Base-by-base conservation (phyloP, 2,329 filamentous ascomycete species). In the Penicillium sp. region DNA sequence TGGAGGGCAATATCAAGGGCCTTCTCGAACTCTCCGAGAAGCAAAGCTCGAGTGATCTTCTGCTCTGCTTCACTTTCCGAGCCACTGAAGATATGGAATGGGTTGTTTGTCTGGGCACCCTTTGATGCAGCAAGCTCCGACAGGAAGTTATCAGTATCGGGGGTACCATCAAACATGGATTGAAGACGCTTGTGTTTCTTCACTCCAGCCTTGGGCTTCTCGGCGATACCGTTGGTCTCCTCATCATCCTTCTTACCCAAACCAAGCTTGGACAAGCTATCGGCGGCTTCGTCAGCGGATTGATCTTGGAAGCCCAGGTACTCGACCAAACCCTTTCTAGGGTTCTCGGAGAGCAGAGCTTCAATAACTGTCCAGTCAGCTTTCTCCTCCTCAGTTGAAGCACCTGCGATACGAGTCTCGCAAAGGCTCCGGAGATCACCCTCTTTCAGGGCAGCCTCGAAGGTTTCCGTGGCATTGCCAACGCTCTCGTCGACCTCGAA, bases 301-400 rank as follows among this genome's bases (percentile, higher is more conserved):
- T 74, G 70, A 56, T 89, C 86, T 29, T 85, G 81, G 75, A 98
- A 93, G n/a, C 93, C 95, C 19, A 99, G 84, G 71, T 96, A 93
- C 65, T 96, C 89, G 22, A 95, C 84, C 56, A 99, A 88, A 71
- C 90, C 88, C 72, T 89, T 89, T 43, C 93, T 87, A n/a, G 92
- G 90, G 68, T 93, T 93, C 29, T 90, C 87, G 3, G 90, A 88
- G 49, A 93, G 89, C 59, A 99, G 77, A 2, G 92, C 95, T 74
- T 95, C 88, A 73, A 99, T 91, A 37, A 98, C 91, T 63, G 90
- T 89, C 95, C 95, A 99, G 74, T 98, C 93, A 4, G 90, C 90
- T 80, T 92, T 97, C 73, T 98, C 95, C 64, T 96, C 91, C 1
- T 97, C 93, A 0, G 87, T 90, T 69, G 86, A 87, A 19, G 93